Evolutionary conservation across 1,284 basidiomycete species (phyloP).

Genomic region (Trichosporon sp.): DNA sequence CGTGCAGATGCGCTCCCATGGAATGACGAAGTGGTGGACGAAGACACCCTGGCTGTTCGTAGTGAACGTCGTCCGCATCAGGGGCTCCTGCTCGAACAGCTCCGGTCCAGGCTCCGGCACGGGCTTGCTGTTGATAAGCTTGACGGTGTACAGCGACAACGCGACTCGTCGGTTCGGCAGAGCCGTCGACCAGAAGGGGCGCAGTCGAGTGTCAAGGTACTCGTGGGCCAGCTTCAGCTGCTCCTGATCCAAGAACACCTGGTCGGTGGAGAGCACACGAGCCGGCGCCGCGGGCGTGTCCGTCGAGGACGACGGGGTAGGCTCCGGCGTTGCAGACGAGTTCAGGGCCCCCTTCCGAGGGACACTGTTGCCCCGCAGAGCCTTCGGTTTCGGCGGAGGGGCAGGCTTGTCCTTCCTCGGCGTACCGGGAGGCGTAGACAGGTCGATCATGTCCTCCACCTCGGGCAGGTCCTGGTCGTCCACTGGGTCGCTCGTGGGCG

Average conservation of each 20-base stretch:
- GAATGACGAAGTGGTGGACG: slow-evolving; percentile 58
- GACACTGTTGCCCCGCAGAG: background rate
- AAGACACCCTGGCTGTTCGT: slow-evolving; percentile 70
- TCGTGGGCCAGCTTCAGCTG: slow-evolving; percentile 57
- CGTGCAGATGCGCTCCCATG: slow-evolving; percentile 64
- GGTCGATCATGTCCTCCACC: background rate
- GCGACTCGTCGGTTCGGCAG: slow-evolving; percentile 36
- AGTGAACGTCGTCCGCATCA: slow-evolving; percentile 55
- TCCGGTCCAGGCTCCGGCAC: slow-evolving; percentile 28
- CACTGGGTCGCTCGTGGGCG: slow-evolving; percentile 1
- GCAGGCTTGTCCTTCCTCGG: background rate
- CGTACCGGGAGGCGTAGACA: background rate
- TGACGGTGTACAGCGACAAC: slow-evolving; percentile 31
- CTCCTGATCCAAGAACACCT: slow-evolving; percentile 38
- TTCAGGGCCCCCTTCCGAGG: background rate
- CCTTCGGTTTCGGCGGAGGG: background rate
- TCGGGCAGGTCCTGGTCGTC: background rate
- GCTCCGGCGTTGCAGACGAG: background rate
- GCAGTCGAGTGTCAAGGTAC: slow-evolving; percentile 68
- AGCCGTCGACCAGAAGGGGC: slow-evolving; percentile 59
- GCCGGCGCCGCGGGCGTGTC: background rate
- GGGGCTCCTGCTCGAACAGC: slow-evolving; percentile 48
- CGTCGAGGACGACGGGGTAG: background rate
- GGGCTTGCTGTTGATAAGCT: slow-evolving; percentile 6
- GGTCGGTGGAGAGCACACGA: slow-evolving; percentile 8